These are phyloP conservation scores for Kappamyces sp. DNA, from an alignment of 192 early-diverging fungal species.

Conservation along the genomic window DNA sequence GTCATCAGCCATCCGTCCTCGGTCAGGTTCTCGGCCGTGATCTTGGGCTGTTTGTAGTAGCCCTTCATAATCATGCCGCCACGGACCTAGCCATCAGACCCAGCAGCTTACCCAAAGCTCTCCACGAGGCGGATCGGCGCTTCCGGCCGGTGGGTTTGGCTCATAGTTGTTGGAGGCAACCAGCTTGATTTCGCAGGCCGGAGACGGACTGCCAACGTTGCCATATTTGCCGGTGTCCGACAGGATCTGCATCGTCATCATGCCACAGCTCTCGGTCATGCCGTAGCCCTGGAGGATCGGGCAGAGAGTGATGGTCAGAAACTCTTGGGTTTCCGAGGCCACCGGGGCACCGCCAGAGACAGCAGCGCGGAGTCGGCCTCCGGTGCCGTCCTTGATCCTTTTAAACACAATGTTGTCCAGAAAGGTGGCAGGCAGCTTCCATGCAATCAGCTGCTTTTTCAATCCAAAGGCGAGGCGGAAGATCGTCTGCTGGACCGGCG, in stretches of 20 bases:
- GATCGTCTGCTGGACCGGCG: constrained; percentile 54
- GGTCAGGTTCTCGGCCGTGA: constrained; percentile 62
- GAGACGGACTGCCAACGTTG: constrained; percentile 67
- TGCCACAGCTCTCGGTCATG: constrained; percentile 71
- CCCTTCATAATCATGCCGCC: constrained; percentile 73
- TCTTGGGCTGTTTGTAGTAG: constrained; percentile 68
- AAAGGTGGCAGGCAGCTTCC: constrained; percentile 60
- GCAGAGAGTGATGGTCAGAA: constrained; percentile 69
- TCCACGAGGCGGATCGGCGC: constrained; percentile 53
- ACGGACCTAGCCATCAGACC: too few species aligned
- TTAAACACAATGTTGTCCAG: constrained; percentile 74
- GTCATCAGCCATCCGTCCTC: constrained; percentile 83
- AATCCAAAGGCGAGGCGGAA: constrained; percentile 71
- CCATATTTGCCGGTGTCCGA: constrained; percentile 46
- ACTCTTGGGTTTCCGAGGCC: constrained; percentile 75
- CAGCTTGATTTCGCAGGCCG: constrained; percentile 70
- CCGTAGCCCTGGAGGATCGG: constrained; percentile 84
- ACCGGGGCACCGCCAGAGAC: constrained; percentile 87
- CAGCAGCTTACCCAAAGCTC: constrained; percentile 85
- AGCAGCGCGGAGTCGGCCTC: constrained; percentile 75
- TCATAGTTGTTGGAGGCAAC: constrained; percentile 56
- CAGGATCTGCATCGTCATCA: constrained; percentile 58
- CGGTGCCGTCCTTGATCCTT: constrained; percentile 73
- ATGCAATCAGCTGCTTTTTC: constrained; percentile 63
- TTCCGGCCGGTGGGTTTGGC: constrained; percentile 33